A percentile compares a stretch with the other conserved stretches of the same genome.
These are phyloP conservation scores for Cladosporium sphaerospermum DNA, from an alignment of 2,329 filamentous ascomycete genomes.

Conservation along the genomic window DNA sequence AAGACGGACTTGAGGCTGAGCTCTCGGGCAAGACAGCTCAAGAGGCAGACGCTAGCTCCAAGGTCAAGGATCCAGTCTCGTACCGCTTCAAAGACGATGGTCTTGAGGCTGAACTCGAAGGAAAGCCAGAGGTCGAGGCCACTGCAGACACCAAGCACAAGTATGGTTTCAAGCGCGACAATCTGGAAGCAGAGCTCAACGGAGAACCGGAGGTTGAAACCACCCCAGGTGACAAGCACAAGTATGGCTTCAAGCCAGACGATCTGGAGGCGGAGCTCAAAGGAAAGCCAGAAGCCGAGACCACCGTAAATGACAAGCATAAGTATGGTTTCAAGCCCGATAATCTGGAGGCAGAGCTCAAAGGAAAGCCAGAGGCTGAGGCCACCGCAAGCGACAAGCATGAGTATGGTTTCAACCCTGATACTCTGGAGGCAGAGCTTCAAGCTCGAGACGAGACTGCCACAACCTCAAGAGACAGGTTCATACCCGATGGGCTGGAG, in stretches of 20 bases:
- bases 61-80: background rate
- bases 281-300: background rate
- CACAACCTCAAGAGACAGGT: background rate
- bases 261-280: constrained; percentile 2
- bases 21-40: background rate
- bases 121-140: background rate
- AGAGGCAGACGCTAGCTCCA: background rate
- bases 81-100: background rate
- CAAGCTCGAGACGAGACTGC: background rate
- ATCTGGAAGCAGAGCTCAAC: constrained; percentile 6
- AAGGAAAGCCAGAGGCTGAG: background rate
- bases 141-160: background rate
- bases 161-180: background rate
- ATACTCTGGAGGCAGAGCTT: background rate
- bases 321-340: background rate
- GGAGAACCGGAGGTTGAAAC: background rate
- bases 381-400: background rate
- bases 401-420: background rate
- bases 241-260: background rate
- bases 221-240: background rate
- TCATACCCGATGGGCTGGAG: background rate
- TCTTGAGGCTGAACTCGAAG: constrained; percentile 1
- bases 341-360: constrained; percentile 9
- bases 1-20: constrained; percentile 13
- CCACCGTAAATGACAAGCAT: background rate